Base-by-base conservation (phyloP, 2,329 filamentous ascomycete species). In the Aspergillus spinulosporus region DNA sequence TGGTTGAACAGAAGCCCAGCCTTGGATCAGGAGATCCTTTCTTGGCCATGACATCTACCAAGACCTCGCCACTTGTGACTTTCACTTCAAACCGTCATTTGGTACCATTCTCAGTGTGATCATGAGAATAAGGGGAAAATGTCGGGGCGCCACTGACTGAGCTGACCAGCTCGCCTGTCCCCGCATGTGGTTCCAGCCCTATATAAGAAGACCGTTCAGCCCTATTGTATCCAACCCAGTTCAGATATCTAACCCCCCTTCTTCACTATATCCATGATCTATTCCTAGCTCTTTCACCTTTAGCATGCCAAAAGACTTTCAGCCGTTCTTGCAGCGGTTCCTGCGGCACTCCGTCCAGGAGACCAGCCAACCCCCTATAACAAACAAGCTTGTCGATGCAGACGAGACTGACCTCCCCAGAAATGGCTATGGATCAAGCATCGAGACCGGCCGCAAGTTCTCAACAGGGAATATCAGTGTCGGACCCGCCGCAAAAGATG, bases 261-360 rank as follows among this genome's bases (percentile, higher is more conserved):
- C 11, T 34, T 34, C 32, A 21, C 21, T 21, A 21, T 21, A 21
- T 21, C 21, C 21, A 21, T 21, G 21, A 21, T 21, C 21, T 21
- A 21, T 21, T 34, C 6, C 32, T 34, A 40, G 37, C 8, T 11
- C 8, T 40, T 5, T 14, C 3, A 1, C 37, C n/a, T 14, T 14
- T 14, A n/a, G 11, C 8, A 49, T 49, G 46, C 46, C 32, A 39
- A 12, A 4, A 28, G 32, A 37, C 11, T 39, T 49, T 15, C 46
- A 37, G 46, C 46, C 46, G 31, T 49, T 49, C 11, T 29, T 49
- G 34, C 46, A 49, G 15, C 46, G 46, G 7, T 49, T 49, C 5
- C 34, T 28, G 9, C 37, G 39, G 32, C 21, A 49, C 3, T 34
- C 44, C 21, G 15, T n/a, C 28, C 44, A 46, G 0, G 26, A 46